Evolutionary conservation across 257 asterid species (phyloP), one percentile per base, ranked within the genome.

Genomic region (Ehretia macrophylla): DNA sequence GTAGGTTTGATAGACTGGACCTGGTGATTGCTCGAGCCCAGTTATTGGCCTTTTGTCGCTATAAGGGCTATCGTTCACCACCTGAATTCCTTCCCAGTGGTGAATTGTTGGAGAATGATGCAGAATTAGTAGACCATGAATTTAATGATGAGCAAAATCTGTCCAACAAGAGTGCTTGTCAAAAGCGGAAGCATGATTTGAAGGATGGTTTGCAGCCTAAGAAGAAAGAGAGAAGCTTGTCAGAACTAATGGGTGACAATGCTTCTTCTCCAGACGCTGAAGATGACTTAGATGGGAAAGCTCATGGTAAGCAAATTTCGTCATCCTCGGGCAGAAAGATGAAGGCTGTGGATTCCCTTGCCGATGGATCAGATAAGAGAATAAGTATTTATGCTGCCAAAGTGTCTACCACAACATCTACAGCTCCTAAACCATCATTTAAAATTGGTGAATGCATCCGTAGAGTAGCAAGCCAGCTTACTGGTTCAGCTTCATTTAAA

Each of bases 391-490:
- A 77, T 61, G 77, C 81, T 61, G 86, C 90, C 11, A 90, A 85
- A 79, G 77, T 73, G 47, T 73, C 95, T 32, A 54, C 68, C 55
- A 48, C 77, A 6, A 42, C 12, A 10, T 65, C 72, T 11, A 58
- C 75, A 52, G 62, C 79, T 62, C 90, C 89, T 42, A 88, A 79
- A 68, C 89, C 96, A 45, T 86, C 95, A 50, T 93, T 93, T 44
- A 90, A 84, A 69, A 82, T 93, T 14, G 99, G 99, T 14, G 99
- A 93, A 59, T 87, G 99, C 68, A 93, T 93, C 18, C 91, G 88
- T 39, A 79, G 97, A 75, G 90, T 82, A 46, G 99, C 99, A 53
- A 84, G 85, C 82, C 95, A 88, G 69, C 72, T 93, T 68, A 82
- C 96, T 27, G 89, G 87, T n/a, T 56, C 88, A 58, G 50, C 84